Conservation (phyloP, 306 rosid genomes). For the Trifolium subterraneum region DNA sequence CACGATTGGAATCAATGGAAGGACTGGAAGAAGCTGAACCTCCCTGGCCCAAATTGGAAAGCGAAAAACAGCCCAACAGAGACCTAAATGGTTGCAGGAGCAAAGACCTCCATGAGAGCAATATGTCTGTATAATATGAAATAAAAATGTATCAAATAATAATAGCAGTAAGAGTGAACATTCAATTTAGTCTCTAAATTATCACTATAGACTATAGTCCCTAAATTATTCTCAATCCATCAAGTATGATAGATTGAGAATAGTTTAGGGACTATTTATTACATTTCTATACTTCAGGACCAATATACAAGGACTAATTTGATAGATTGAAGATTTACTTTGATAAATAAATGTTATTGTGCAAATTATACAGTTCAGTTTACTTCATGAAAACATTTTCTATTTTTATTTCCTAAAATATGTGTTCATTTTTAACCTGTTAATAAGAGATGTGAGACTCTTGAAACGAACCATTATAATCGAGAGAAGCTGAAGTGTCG, state of each 20-base stretch:
- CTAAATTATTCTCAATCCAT: background rate
- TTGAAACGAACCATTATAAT: too few species aligned
- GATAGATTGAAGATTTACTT: too few species aligned
- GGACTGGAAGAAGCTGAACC: background rate
- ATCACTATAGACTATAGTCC: background rate
- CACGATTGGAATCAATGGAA: background rate
- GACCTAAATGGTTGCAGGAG: constrained; percentile 11
- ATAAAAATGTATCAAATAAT: background rate
- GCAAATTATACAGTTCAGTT: background rate
- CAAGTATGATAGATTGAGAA: background rate
- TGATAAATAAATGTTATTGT: too few species aligned
- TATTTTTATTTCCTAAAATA: too few species aligned
- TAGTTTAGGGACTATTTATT: background rate
- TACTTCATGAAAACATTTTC: too few species aligned
- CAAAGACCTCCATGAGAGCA: constrained; percentile 4
- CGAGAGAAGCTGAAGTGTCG: too few species aligned
- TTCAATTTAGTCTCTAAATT: background rate
- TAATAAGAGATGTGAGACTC: too few species aligned
- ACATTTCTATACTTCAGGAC: background rate
- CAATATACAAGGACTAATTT: background rate
- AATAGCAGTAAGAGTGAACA: background rate
- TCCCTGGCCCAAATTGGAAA: background rate
- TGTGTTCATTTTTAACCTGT: too few species aligned
- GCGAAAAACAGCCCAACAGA: background rate
- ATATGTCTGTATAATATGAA: background rate